Base-by-base conservation (phyloP, 1,284 basidiomycete genomes). In the Ustilago hordei region DNA sequence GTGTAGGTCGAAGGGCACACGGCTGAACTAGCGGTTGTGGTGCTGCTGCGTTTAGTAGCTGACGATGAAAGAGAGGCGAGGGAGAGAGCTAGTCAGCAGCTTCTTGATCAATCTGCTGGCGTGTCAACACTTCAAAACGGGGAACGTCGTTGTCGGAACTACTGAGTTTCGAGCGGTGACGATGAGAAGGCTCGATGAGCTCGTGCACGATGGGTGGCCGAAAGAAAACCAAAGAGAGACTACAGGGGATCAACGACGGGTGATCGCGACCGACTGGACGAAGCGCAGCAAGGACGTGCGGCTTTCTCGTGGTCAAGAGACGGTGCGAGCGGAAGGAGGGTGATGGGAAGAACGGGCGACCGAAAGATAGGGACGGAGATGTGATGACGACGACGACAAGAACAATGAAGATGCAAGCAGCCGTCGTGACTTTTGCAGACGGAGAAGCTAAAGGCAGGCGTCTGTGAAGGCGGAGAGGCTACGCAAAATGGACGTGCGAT, bases 381-480 rank as follows among this genome's bases (percentile, higher is more conserved):
- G 48, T 39, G 60, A 47, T 54, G 54, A 48, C 58, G 58, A 61
- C 53, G 58, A 60, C 67, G 58, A 55, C 47, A 48, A 45, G 34
- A 31, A n/a, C 47, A 32, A 55, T 17, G 32, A 54, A 64, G 50
- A 43, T 11, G 19, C 45, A 41, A 41, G 34, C 45, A 36, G 5
- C 54, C 50, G 5, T 47, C 50, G 52, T 63, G 41, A 31, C 55
- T 39, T 55, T 41, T 23, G 31, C 39, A 41, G 32, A 41, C 55
- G n/a, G 36, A 52, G 38, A 53, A 45, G 57, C n/a, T 45, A 32
- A 48, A 45, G 35, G 55, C 55, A 56, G 35, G 55, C 55, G 56
- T 47, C 28, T 31, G 31, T 50, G 57, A 56, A 19, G 23, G 45
- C 45, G 45, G 19, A 23, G 45, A 48, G 45, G 45, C 45, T 48